These are phyloP conservation scores for Boletellus ananas DNA, from an alignment of 768 basidiomycete genomes.

Conservation along the genomic window DNA sequence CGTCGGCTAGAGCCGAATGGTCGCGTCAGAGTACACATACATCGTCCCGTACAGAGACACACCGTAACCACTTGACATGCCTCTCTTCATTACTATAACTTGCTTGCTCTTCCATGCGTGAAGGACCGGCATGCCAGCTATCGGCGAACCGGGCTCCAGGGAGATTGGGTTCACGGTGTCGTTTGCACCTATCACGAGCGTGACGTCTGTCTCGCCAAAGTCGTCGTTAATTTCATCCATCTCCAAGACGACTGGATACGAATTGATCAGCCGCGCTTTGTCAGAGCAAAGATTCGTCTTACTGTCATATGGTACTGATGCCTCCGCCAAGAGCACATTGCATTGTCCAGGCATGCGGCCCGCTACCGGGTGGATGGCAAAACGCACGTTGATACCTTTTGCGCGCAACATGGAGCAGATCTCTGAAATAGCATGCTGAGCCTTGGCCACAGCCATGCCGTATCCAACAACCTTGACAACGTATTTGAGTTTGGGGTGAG, in stretches of 20 bases:
- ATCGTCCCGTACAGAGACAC: slow-evolving; percentile 13
- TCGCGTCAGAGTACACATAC: not conserved
- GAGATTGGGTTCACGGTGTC: slow-evolving; percentile 92
- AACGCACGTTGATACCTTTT: slow-evolving; percentile 77
- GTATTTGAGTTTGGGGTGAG: slow-evolving; percentile 3
- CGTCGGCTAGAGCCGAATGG: slow-evolving; percentile 55
- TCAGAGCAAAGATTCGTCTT: slow-evolving; percentile 22
- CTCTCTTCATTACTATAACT: slow-evolving; percentile 90
- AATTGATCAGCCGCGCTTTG: not conserved
- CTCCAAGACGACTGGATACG: slow-evolving; percentile 68
- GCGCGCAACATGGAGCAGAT: slow-evolving; percentile 69
- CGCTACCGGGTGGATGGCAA: slow-evolving; percentile 87
- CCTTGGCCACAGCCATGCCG: slow-evolving; percentile 91
- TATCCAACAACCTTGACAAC: slow-evolving; percentile 68
- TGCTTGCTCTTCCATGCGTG: slow-evolving; percentile 94
- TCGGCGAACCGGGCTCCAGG: slow-evolving; percentile 79
- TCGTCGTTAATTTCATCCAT: slow-evolving; percentile 97
- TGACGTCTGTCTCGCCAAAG: slow-evolving; percentile 85
- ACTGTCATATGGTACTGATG: slow-evolving; percentile 89
- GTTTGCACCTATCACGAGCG: slow-evolving; percentile 87
- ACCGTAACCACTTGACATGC: slow-evolving; percentile 88
- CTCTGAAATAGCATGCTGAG: slow-evolving; percentile 75
- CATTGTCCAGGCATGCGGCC: slow-evolving; percentile 94
- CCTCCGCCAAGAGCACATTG: slow-evolving; percentile 88
- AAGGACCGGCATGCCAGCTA: slow-evolving; percentile 90